Evolutionary conservation across 2,329 filamentous ascomycete genomes (phyloP), one percentile per base, ranked within the genome.

Genomic region (Grosmannia huntii): DNA sequence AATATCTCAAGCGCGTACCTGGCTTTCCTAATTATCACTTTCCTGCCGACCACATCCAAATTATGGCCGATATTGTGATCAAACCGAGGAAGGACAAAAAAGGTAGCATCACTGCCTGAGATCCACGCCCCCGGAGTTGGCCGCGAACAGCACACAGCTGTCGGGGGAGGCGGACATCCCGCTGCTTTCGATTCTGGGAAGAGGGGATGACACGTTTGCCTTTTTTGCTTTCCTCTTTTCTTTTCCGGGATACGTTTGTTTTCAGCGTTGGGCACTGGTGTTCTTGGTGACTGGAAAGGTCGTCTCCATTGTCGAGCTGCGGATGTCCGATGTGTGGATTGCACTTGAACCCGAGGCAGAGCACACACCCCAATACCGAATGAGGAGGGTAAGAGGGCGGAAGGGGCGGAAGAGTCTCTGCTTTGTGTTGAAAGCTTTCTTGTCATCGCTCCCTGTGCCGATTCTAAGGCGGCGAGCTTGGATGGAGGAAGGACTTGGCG

Each of bases 11-110:
- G 70, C 82, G 86, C 56, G 89, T 96, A 28, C 90, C 91, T 4
- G 90, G 90, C 0, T 96, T 96, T 73, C 91, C 91, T 23, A 91
- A 94, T 70, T 92, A 90, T 74, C 90, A 96, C 74, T 96, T 95
- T 77, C 91, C 91, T 1, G 89, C 89, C 65, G 91, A 96, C 68
- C 91, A 96, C 71, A 82, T 96, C 65, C 89, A 91, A 68, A 83
- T 96, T 68, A 85, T 91, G 78, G 86, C 88, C 57, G 88, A 96
- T 69, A 95, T 96, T 71, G 83, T 87, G 65, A 86, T 96, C 76
- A 95, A 95, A 76, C 81, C 84, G 44, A 83, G 88, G 66, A 95
- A 94, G 75, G 89, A 92, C 57, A 86, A 86, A 74, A 89, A 89
- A 72, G 61, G 65, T 48, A 55, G 60, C 25, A 27, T 46, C 7